phyloP scores from a whole-genome alignment of 75 land plant genomes.

The Adiantum capillusveneris region DNA sequence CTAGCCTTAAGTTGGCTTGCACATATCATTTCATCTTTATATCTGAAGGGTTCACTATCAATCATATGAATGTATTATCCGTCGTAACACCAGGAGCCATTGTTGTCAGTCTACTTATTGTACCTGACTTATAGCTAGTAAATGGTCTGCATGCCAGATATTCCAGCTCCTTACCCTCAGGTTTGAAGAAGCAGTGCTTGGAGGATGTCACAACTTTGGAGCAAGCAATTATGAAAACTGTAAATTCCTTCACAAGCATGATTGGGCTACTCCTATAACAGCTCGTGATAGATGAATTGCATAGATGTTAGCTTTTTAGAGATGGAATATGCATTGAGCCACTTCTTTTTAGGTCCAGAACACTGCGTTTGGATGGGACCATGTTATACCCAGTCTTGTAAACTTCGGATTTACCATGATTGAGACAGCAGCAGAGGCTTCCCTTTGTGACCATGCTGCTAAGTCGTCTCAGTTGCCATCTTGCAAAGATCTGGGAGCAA shows the following conservation, averaged over 20 bases:
- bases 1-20: too few relatives aligned
- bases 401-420: conserved; percentile 62
- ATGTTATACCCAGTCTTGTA: conserved; percentile 70
- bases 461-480: conserved; percentile 1
- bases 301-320: background rate
- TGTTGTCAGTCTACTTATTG: too few relatives aligned
- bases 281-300: background rate
- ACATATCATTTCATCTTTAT: too few relatives aligned
- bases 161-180: conserved; percentile 52
- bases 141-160: too few relatives aligned
- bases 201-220: conserved; percentile 39
- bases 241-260: conserved; percentile 18
- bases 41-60: too few relatives aligned
- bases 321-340: background rate
- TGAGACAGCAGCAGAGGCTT: conserved; percentile 36
- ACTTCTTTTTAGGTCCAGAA: conserved; percentile 45
- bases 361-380: conserved; percentile 75
- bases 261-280: background rate
- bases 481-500: conserved; percentile 48
- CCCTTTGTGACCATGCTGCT: conserved; percentile 5
- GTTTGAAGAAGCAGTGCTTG: conserved; percentile 45
- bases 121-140: too few relatives aligned
- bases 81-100: too few relatives aligned
- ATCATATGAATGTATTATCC: too few relatives aligned
- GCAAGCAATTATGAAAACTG: conserved; percentile 55